Conservation (phyloP, 306 rosid species). For the Boehmeria nivea region DNA sequence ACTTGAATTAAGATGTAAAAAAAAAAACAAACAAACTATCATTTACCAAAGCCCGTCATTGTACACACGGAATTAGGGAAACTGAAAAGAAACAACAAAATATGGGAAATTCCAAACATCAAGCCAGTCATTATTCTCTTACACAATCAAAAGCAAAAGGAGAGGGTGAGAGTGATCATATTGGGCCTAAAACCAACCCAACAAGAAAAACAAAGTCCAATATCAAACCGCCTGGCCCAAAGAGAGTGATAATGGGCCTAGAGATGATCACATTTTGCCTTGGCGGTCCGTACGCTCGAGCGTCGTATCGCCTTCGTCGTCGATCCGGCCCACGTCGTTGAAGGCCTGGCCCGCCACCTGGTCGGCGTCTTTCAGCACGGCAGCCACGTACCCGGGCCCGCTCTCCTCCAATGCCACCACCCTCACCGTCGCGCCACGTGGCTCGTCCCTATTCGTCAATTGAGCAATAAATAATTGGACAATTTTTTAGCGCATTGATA, state of each 20-base stretch:
- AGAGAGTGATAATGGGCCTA: background rate
- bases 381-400: conserved; percentile 39
- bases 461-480: background rate
- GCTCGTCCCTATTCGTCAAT: conserved; percentile 4
- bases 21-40: too few relatives aligned
- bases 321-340: conserved; percentile 37
- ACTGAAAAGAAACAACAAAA: too few relatives aligned
- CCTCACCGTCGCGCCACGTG: background rate
- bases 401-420: conserved; percentile 37
- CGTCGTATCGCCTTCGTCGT: conserved; percentile 27
- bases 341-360: conserved; percentile 45
- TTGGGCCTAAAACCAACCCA: background rate
- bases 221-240: background rate
- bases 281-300: conserved; percentile 32
- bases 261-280: conserved; percentile 40
- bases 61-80: too few relatives aligned
- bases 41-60: too few relatives aligned
- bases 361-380: conserved; percentile 33
- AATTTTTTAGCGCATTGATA: too few relatives aligned
- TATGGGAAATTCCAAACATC: too few relatives aligned
- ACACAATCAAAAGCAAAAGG: background rate
- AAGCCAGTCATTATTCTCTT: too few relatives aligned
- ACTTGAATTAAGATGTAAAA: too few relatives aligned
- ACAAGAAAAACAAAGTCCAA: background rate
- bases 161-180: too few relatives aligned